These are phyloP conservation scores for Crithidia expoeki DNA, from an alignment of 208 protist species.

Conservation along the genomic window DNA sequence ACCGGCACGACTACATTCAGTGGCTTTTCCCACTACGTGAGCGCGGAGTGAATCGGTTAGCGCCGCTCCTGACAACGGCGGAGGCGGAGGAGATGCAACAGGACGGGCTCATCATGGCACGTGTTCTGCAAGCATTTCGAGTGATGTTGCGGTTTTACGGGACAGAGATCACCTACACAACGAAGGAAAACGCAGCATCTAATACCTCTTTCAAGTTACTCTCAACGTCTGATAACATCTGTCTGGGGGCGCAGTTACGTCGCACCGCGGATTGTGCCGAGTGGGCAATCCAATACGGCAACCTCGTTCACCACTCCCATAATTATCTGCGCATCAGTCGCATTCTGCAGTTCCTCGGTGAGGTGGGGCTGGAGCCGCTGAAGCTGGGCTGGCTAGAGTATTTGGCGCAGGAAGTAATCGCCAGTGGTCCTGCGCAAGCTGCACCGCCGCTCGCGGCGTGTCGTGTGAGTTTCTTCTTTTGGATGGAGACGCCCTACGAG, in stretches of 20 bases:
- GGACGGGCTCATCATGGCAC: conserved; percentile 45
- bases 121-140: conserved; percentile 47
- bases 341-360: conserved; percentile 75
- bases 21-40: conserved; percentile 82
- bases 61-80: conserved; percentile 57
- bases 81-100: conserved; percentile 47
- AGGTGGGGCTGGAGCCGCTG: conserved; percentile 65
- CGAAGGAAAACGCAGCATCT: not conserved
- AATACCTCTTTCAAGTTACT: not conserved
- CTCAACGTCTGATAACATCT: not conserved
- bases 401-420: conserved; percentile 47
- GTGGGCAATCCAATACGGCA: conserved; percentile 39
- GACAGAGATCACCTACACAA: conserved; percentile 36
- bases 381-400: conserved; percentile 65
- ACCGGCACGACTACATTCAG: conserved; percentile 76
- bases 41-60: conserved; percentile 62
- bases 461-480: conserved; percentile 34
- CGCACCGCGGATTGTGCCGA: conserved; percentile 17
- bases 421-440: not conserved
- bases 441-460: conserved; percentile 31
- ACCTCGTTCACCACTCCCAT: conserved; percentile 49
- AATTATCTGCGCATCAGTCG: conserved; percentile 77
- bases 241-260: conserved; percentile 9
- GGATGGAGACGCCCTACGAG: conserved; percentile 38
- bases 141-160: conserved; percentile 88